Evolutionary conservation across 306 rosid species (phyloP), one percentile per base, ranked within the genome.

Genomic region (Myrica gale): DNA sequence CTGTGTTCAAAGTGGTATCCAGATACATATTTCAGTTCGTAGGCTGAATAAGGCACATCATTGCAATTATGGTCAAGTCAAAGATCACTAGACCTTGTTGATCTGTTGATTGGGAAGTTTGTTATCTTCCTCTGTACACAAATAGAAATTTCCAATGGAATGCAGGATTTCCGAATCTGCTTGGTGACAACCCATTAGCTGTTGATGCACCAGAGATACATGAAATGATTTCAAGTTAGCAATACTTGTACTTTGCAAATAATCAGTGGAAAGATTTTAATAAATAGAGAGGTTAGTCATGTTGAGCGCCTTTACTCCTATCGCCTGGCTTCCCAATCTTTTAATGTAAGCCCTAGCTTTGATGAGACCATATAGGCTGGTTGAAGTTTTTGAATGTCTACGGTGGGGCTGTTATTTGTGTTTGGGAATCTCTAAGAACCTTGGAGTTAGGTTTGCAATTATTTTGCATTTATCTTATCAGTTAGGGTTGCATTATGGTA

Each of bases 351-450:
- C 23, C 48, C 70, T 63, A 63, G 26, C 50, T 41, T 17, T 65
- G 70, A 65, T 65, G 70, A 42, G 5, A 5, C 45, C 39, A 13
- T 65, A 15, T 65, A 57, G 6, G 5, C 20, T 42, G 48, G 21
- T 65, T 65, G 70, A 65, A 48, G 1, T 48, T 16, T 65, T 11
- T 60, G 67, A 60, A 60, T 60, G 43, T 60, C 41, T 26, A 60
- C 9, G 41, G 4, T 10, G 67, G 26, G 3, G 15, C 23, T 65
- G 7, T 41, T 65, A 17, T 65, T 65, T 65, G 0, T 42, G 41
- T 17, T 41, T 17, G 70, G 50, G 50, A 62, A 41, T 41, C 26
- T 13, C 6, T 41, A 17, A 65, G 37, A 65, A 41, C 50, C 46
- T 48, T 48, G 52, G 52, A 48, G 52, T 48, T 4, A 44, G 7